These are phyloP conservation scores for Elsinoe arachidis DNA, from an alignment of 2,329 filamentous ascomycete genomes.

Conservation along the genomic window DNA sequence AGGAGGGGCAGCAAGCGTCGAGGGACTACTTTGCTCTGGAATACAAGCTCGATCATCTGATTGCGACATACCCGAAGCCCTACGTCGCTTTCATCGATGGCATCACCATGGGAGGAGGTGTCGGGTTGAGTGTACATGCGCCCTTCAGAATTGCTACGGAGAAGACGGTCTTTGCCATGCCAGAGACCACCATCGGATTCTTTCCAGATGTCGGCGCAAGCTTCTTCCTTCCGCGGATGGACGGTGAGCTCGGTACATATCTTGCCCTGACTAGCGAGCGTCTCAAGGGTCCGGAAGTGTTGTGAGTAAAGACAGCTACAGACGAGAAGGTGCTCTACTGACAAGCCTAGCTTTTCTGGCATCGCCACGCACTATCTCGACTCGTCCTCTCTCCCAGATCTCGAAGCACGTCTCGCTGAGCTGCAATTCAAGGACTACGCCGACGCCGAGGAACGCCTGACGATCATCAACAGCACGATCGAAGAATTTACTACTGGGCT, in stretches of 20 bases:
- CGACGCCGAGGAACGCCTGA: constrained; percentile 51
- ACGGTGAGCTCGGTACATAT: constrained; percentile 81
- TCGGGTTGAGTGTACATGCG: constrained; percentile 87
- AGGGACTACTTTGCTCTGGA: constrained; percentile 84
- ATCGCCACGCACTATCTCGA: constrained; percentile 95
- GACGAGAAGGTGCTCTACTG: too few species aligned
- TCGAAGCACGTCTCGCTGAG: constrained; percentile 81
- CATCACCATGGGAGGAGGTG: constrained; percentile 96
- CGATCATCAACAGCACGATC: constrained; percentile 74
- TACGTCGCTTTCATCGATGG: constrained; percentile 96
- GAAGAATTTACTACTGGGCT: constrained; percentile 85
- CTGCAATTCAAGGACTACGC: constrained; percentile 78
- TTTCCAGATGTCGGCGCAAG: constrained; percentile 96
- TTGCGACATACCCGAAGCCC: constrained; percentile 87
- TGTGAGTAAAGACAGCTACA: constrained; percentile 30
- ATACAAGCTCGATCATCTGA: constrained; percentile 92
- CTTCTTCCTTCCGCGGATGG: constrained; percentile 87
- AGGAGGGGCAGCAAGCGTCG: constrained; percentile 64
- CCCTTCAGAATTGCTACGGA: constrained; percentile 96
- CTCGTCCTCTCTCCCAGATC: constrained; percentile 70
- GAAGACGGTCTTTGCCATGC: constrained; percentile 94
- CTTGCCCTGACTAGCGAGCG: constrained; percentile 83
- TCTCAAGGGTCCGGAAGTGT: constrained; percentile 72
- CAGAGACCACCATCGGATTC: constrained; percentile 95
- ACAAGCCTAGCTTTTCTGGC: constrained; percentile 55